Evolutionary conservation across 768 basidiomycete genomes (phyloP), one percentile per base, ranked within the genome.

Genomic region (Terana coerulea): DNA sequence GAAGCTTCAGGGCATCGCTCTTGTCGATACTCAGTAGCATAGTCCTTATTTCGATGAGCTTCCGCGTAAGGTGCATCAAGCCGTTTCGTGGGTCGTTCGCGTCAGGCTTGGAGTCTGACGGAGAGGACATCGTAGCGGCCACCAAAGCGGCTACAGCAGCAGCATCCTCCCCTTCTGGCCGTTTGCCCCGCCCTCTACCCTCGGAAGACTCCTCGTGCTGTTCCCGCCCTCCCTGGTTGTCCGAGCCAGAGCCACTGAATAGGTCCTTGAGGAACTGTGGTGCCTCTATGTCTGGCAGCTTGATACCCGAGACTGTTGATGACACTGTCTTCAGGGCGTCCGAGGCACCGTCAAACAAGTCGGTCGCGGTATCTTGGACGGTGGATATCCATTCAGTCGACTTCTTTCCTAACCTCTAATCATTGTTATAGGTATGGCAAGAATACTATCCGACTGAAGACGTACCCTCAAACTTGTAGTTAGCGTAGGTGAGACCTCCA

Each of bases 21-120:
- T 98, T 93, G 69, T 98, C 97, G 49, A 98, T 95, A 61, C 90
- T 88, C 21, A 98, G 75, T n/a, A 99, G 74, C 78, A 98, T 95
- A 55, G 78, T 86, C 51, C 97, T 75, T 62, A 99, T 97, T 69
- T 95, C 95, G 64, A 99, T 99, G 52, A 99, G 81, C 64, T 95
- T 98, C 65, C 79, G 78, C 2, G 97, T 99, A 50, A 99, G 74
- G 59, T 95, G 84, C 85, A 98, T 89, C 39, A 99, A 77, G 11
- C 90, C 91, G 60, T 95, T 92, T 54, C 84, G 84, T 8, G 75
- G 71, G 14, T 64, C 62, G 30, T 66, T 64, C 6, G 68, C 53
- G 17, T 50, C 53, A 0, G 57, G 59, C 50, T 78, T 77, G 17
- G 79, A 72, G 58, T 88, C 86, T 1, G 80, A 80, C 1, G 89